A percentile compares a stretch with the other conserved stretches of the same genome.
phyloP scores from a whole-genome alignment of 805 yeast species.

The Starmera amethionina region DNA sequence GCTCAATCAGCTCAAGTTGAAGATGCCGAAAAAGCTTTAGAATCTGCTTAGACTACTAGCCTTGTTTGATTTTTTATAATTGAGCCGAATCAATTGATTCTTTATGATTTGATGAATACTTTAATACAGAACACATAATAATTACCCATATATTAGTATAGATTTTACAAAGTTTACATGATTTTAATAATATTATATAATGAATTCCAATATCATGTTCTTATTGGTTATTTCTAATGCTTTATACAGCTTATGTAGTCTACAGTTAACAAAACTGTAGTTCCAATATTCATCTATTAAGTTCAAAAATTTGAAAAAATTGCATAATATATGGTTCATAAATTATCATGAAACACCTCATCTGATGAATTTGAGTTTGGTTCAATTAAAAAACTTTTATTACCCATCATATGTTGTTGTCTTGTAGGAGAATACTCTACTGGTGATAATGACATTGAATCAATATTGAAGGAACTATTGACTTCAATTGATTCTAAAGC shows the following conservation, averaged over 20 bases:
- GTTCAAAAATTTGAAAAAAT: no score
- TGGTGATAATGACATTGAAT: no score
- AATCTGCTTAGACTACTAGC: not conserved
- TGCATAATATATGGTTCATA: no score
- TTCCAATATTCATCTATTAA: no score
- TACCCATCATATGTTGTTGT: not conserved
- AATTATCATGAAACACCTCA: no score
- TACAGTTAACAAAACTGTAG: no score
- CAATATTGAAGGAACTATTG: no score
- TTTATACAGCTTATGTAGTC: not conserved
- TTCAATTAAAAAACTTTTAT: not conserved
- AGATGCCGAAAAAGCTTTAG: not conserved
- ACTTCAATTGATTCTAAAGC: not conserved
- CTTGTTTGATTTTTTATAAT: not conserved
- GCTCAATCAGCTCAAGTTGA: slow-evolving; percentile 12
- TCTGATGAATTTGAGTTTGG: no score
- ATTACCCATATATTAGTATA: no score
- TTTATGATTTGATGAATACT: slow-evolving; percentile 1
- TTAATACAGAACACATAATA: no score
- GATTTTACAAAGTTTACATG: no score
- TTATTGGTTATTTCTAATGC: not conserved
- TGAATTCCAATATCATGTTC: not conserved
- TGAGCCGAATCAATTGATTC: not conserved
- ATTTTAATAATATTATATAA: not conserved
- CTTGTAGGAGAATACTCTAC: no score